These are phyloP conservation scores for Annona cherimola DNA, from an alignment of 164 flowering plant species.

Conservation along the genomic window DNA sequence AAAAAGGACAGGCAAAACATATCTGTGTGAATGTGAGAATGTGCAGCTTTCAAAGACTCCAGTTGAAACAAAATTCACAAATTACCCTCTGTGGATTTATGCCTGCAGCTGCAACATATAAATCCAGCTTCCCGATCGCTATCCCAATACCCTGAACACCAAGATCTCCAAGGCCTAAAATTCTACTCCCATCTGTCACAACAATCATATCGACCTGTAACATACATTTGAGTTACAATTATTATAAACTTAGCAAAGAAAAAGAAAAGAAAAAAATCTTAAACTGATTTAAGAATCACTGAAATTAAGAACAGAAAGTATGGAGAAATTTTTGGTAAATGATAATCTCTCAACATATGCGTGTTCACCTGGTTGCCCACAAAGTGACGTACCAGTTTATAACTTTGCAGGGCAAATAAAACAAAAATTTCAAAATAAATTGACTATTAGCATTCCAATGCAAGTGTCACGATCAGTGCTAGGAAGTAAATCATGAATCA, in stretches of 20 bases:
- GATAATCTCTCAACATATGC: too few relatives aligned
- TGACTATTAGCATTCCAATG: neutral
- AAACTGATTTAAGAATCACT: too few relatives aligned
- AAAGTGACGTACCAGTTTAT: neutral
- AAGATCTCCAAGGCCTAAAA: conserved; percentile 97
- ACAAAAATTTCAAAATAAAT: neutral
- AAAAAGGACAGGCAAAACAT: too few relatives aligned
- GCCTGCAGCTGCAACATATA: conserved; percentile 98
- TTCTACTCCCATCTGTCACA: conserved; percentile 98
- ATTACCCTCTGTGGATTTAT: conserved; percentile 94
- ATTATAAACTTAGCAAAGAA: conserved; percentile 2
- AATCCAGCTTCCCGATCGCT: conserved; percentile 89
- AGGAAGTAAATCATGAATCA: neutral
- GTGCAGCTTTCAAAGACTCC: neutral
- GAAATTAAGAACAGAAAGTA: too few relatives aligned
- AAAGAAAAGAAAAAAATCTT: neutral
- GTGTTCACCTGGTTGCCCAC: too few relatives aligned
- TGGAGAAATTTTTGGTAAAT: too few relatives aligned
- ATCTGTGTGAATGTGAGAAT: too few relatives aligned
- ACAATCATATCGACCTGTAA: conserved; percentile 98
- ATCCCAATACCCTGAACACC: conserved; percentile 98
- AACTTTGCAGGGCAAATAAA: neutral
- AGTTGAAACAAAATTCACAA: neutral
- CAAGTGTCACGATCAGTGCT: neutral
- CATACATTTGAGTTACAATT: neutral